A percentile compares a stretch with the other conserved stretches of the same genome.
These are phyloP conservation scores for Tulasnella sp. DNA, from an alignment of 768 basidiomycete species.

Conservation along the genomic window DNA sequence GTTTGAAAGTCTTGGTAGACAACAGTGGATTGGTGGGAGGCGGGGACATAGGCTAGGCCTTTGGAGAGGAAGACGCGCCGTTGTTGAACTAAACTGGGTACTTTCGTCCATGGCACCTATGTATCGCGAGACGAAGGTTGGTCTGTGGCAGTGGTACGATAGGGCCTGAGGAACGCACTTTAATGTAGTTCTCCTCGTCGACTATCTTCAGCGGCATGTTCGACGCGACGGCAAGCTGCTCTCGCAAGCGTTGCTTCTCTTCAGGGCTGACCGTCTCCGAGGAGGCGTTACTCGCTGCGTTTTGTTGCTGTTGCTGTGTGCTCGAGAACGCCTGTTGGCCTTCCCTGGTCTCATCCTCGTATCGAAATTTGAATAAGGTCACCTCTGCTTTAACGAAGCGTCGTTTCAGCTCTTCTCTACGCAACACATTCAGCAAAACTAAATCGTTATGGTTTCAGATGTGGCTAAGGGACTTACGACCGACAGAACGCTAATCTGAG, in stretches of 20 bases:
- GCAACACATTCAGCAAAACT: not conserved
- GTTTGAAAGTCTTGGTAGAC: slow-evolving; percentile 77
- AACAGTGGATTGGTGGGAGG: slow-evolving; percentile 65
- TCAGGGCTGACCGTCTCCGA: slow-evolving; percentile 36
- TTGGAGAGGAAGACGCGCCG: slow-evolving; percentile 63
- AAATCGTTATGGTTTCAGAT: too few relatives aligned
- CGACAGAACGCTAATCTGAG: slow-evolving; percentile 90
- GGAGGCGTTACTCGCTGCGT: too few relatives aligned
- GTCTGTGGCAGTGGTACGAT: not conserved
- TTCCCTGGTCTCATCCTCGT: slow-evolving; percentile 44
- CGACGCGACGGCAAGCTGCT: slow-evolving; percentile 39
- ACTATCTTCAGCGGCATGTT: slow-evolving; percentile 32
- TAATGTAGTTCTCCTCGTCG: slow-evolving; percentile 56
- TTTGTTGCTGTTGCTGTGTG: slow-evolving; percentile 18
- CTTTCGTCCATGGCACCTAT: slow-evolving; percentile 95
- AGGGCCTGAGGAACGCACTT: slow-evolving; percentile 35
- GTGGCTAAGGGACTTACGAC: slow-evolving; percentile 52
- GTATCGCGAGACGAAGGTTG: not conserved
- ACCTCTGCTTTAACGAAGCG: slow-evolving; percentile 86
- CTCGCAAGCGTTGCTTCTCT: slow-evolving; percentile 42
- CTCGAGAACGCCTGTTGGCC: slow-evolving; percentile 60
- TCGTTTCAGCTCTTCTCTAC: slow-evolving; percentile 77
- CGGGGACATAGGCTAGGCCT: slow-evolving; percentile 86
- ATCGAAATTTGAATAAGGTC: slow-evolving; percentile 72
- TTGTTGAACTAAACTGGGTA: slow-evolving; percentile 81